Base-by-base conservation (phyloP, 1,139 yeast genomes). In the Meyerozyma sp. region DNA sequence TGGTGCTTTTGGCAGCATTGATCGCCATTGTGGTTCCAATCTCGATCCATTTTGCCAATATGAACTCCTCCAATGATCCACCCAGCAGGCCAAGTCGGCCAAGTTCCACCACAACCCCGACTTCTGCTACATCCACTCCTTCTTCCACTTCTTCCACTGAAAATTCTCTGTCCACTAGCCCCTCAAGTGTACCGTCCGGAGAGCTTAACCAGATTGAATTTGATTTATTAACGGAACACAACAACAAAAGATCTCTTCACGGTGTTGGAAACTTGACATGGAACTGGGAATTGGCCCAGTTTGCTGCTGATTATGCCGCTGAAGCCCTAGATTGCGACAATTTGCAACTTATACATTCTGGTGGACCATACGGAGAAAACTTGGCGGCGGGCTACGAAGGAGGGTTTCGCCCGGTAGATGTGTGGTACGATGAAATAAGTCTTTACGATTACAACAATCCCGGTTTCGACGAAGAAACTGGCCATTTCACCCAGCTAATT, bases 401-500 rank as follows among this genome's bases (percentile, higher is more conserved):
- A 11, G 71, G 76, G 8, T 69, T 61, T 29, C 50, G 74, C 27
- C 80, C 81, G 3, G 83, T 81, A 36, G 81, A 78, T 48, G 79
- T 82, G 30, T 82, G 89, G 89, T 82, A 82, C 61, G 62, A 68
- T 49, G 89, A 82, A 65, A 80, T 79, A 52, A 46, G 55, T 11
- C 49, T 60, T 46, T 83, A 81, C 63, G 63, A 75, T 61, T 79
- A 55, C 65, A 45, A 49, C 40, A 59, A 66, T 43, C 80, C 82
- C 32, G 75, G 75, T 9, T 63, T 63, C 57, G 57, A 66, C 44
- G 69, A 65, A 44, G 62, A 64, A 13, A 68, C 77, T 21, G 85
- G 86, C 39, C 90, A 83, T 59, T 82, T 82, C 65, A 82, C 89
- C 11, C 88, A 82, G 61, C 57, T 82, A 39, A 74, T 83, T n/a